Evolutionary conservation across 305 asterid species (phyloP).

Genomic region (Nicotiana rustica): DNA sequence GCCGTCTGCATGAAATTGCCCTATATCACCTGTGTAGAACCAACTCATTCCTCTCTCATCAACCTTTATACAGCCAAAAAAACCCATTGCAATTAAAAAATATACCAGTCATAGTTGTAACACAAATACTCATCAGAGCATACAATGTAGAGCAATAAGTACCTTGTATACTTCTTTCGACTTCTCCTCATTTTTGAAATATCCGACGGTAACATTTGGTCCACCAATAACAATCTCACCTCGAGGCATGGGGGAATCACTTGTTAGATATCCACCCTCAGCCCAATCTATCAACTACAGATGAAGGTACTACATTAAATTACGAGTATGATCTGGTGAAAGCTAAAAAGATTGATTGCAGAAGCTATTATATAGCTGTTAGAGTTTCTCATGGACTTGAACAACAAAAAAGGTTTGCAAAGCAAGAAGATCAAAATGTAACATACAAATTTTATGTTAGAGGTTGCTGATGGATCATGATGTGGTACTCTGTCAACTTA

Average conservation of each 20-base stretch:
- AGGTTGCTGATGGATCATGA: constrained; percentile 16
- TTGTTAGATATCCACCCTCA: constrained; percentile 85
- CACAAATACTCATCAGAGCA: constrained; percentile 20
- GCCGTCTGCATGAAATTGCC: constrained; percentile 87
- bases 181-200: constrained; percentile 89
- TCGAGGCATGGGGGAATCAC: constrained; percentile 84
- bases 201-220: constrained; percentile 93
- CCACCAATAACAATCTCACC: constrained; percentile 97
- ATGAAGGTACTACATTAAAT: constrained; percentile 30
- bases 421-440: not conserved
- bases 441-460: not conserved
- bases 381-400: constrained; percentile 2
- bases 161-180: constrained; percentile 93
- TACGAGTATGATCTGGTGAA: constrained; percentile 19
- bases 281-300: constrained; percentile 94
- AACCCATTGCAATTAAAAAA: not conserved
- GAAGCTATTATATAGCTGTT: constrained; percentile 12
- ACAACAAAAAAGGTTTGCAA: constrained; percentile 11
- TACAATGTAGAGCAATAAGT: constrained; percentile 33
- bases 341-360: not conserved
- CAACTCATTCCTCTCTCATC: constrained; percentile 89
- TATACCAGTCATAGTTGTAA: not conserved
- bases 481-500: constrained; percentile 19
- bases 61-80: constrained; percentile 52
- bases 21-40: constrained; percentile 95